A percentile compares a stretch with the other conserved stretches of the same genome.
Conservation (phyloP, 2,329 filamentous ascomycete genomes). For the Salinomyces thailandicus region DNA sequence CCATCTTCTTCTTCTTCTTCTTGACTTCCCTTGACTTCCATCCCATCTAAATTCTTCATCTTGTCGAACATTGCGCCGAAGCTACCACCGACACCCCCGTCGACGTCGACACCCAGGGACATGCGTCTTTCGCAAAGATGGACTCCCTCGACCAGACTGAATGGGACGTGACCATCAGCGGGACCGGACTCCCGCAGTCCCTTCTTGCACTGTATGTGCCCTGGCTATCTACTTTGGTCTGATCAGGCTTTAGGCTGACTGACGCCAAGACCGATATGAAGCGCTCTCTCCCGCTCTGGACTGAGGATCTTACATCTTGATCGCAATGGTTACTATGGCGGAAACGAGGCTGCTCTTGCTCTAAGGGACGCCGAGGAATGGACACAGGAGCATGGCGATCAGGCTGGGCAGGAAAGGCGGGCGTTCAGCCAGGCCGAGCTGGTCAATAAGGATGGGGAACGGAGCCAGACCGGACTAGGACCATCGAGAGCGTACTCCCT, state of each 20-base stretch:
- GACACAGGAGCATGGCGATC: slow-evolving; percentile 38
- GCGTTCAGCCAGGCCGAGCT: slow-evolving; percentile 26
- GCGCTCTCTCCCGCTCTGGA: slow-evolving; percentile 81
- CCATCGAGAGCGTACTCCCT: slow-evolving; percentile 68
- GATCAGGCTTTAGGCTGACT: slow-evolving; percentile 48
- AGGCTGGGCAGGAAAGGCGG: slow-evolving; percentile 1
- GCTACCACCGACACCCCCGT: too few relatives aligned
- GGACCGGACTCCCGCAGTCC: slow-evolving; percentile 43
- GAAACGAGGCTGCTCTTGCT: slow-evolving; percentile 72
- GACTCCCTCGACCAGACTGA: slow-evolving; percentile 40
- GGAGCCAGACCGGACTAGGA: slow-evolving; percentile 35
- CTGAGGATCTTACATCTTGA: slow-evolving; percentile 90
- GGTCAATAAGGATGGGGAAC: not conserved
- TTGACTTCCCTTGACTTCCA: too few relatives aligned
- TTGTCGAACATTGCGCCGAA: too few relatives aligned
- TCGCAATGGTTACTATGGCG: slow-evolving; percentile 78
- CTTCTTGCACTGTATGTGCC: slow-evolving; percentile 43
- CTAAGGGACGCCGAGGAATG: slow-evolving; percentile 71
- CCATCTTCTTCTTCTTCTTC: too few relatives aligned
- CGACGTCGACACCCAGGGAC: too few relatives aligned
- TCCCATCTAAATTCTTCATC: too few relatives aligned
- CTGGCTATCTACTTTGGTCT: slow-evolving; percentile 4
- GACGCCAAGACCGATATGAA: slow-evolving; percentile 51
- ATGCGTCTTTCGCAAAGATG: slow-evolving; percentile 24
- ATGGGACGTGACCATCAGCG: slow-evolving; percentile 45